Base-by-base conservation (phyloP, 2,329 filamentous ascomycete species). In the Sarocladium brachiariae region DNA sequence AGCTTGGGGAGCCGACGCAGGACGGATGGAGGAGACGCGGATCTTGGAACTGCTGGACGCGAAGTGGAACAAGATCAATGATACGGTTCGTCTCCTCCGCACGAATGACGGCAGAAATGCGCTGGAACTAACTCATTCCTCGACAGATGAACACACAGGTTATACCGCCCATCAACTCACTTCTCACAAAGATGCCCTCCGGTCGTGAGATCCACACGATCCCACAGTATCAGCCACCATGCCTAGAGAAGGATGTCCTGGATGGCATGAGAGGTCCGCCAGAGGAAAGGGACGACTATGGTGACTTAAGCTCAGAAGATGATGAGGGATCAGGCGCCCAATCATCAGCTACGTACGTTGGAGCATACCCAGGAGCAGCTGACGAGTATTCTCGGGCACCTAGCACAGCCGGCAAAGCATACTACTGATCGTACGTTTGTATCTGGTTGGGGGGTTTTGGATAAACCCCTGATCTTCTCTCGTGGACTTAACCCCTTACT, bases 21-120 rank as follows among this genome's bases (percentile, higher is more conserved):
- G 93, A 1, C 84, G 80, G 59, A 69, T 89, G 16, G 93, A 97
- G 65, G 93, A 99, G 68, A 82, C 77, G 2, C 77, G 90, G 51
- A 86, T 97, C 2, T 75, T 96, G 49, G 87, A 93, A 59, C 89
- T 93, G 82, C 71, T 99, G 30, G 81, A 95, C 59, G 77, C 75
- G 33, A 96, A 96, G 65, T 96, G 93, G 92, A 82, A 81, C 54
- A 93, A 90, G 70, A 82, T 90, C 68, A 99, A 99, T 62, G 89
- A 96, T 66, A 95, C 88, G 16, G 88, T 95, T 70, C 70, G 81
- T 55, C 5, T 70, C 70, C 81, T 55, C 5, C 2, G 3, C 21
- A 1, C 18, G 2, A 4, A 27, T 23, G 3, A 10, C 35, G 4
- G 9, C 5, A 3, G 11, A 8, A 0, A 1, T 10, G 16, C 10